Percentiles rank a stretch among this genome's conserved stretches.
These are phyloP conservation scores for Ceratocystis alfenasii DNA, from an alignment of 2,329 filamentous ascomycete genomes.

Conservation along the genomic window DNA sequence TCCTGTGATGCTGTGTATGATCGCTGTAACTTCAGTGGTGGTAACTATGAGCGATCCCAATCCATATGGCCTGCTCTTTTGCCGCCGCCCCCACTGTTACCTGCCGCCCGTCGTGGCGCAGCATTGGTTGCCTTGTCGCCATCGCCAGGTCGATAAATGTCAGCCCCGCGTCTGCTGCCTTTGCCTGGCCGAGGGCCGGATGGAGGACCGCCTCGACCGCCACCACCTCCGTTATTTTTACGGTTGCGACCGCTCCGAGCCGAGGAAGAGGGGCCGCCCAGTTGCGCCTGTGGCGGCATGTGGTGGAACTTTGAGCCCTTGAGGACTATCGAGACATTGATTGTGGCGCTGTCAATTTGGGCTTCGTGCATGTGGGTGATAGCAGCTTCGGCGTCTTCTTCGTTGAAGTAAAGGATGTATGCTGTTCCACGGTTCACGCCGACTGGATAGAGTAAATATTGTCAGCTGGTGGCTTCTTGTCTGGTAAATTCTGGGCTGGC, in stretches of 20 bases:
- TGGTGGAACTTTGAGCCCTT: constrained; percentile 9
- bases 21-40: neutral
- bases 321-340: constrained; percentile 73
- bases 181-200: neutral
- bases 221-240: constrained; percentile 26
- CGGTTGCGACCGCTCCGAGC: constrained; percentile 17
- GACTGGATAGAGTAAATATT: constrained; percentile 38
- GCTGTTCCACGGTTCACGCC: constrained; percentile 86
- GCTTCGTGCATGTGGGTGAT: constrained; percentile 97
- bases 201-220: neutral
- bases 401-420: constrained; percentile 72
- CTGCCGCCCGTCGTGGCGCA: neutral
- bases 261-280: constrained; percentile 21
- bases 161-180: neutral
- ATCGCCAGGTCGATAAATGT: constrained; percentile 12
- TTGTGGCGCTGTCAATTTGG: constrained; percentile 71
- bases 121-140: neutral
- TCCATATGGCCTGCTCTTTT: neutral
- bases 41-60: neutral
- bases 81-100: neutral
- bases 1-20: neutral
- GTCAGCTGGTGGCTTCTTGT: neutral
- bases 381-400: constrained; percentile 71
- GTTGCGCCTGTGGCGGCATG: constrained; percentile 56
- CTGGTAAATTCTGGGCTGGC: neutral